Conservation (phyloP, 371 early-diverging fungal species). For the Zancudomyces culisetae region DNA sequence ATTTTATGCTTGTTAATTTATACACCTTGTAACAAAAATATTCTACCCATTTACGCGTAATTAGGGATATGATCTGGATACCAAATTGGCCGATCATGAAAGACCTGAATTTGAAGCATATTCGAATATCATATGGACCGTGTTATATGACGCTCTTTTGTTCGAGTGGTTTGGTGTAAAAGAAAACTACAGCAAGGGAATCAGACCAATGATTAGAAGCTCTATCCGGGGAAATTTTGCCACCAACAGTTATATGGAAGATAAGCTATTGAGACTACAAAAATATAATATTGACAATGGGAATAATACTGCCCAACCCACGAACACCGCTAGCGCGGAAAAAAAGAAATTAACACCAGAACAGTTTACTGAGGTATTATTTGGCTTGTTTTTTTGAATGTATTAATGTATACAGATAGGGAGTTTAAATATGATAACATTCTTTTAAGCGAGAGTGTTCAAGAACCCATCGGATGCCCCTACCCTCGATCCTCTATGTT, state of each 20-base stretch:
- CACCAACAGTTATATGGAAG: too few species aligned
- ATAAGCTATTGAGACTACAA: slow-evolving; percentile 38
- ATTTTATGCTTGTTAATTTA: background rate
- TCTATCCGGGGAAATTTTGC: too few species aligned
- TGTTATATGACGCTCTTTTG: slow-evolving; percentile 14
- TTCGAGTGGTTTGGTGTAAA: slow-evolving; percentile 49
- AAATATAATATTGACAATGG: slow-evolving; percentile 30
- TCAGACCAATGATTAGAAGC: slow-evolving; percentile 40
- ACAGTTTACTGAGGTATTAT: background rate
- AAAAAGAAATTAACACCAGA: slow-evolving; percentile 23
- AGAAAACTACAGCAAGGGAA: slow-evolving; percentile 40
- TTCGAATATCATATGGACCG: slow-evolving; percentile 11
- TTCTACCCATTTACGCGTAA: slow-evolving; percentile 5
- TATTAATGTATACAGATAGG: too few species aligned
- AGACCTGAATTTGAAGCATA: slow-evolving; percentile 14
- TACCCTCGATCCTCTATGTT: too few species aligned
- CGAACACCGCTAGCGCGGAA: slow-evolving; percentile 31
- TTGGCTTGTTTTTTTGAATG: background rate
- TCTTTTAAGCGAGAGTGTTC: background rate
- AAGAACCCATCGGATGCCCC: too few species aligned
- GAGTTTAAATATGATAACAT: background rate
- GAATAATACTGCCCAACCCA: slow-evolving; percentile 39
- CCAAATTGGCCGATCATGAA: slow-evolving; percentile 9
- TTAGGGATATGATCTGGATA: slow-evolving; percentile 15
- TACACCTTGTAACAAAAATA: background rate